These are phyloP conservation scores for Nakaseomyces nivariensis DNA, from an alignment of 1,139 yeast genomes.

Conservation along the genomic window DNA sequence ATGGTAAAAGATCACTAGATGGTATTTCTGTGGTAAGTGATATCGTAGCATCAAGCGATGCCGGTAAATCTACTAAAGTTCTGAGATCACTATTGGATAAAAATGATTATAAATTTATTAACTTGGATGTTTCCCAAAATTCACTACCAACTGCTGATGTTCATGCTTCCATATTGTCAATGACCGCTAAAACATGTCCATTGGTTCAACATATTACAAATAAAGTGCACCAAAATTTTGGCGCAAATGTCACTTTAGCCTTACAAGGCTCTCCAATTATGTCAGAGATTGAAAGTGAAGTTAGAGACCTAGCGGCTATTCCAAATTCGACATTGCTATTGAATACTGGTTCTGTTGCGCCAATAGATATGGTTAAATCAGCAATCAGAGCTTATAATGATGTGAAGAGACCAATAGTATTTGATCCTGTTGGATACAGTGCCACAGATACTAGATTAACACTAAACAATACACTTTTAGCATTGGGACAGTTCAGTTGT, in stretches of 20 bases:
- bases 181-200: conserved; percentile 33
- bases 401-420: conserved; percentile 51
- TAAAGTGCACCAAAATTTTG: conserved; percentile 77
- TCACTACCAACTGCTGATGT: conserved; percentile 2
- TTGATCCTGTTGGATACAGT: conserved; percentile 91
- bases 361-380: conserved; percentile 38
- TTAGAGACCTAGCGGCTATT: conserved; percentile 49
- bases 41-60: conserved; percentile 60
- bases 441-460: conserved; percentile 54
- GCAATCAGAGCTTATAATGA: conserved; percentile 56
- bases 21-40: conserved; percentile 86
- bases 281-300: conserved; percentile 73
- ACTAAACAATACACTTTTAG: conserved; percentile 41
- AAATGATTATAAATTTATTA: conserved; percentile 9
- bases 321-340: conserved; percentile 50
- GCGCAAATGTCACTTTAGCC: conserved; percentile 84
- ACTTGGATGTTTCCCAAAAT: conserved; percentile 3
- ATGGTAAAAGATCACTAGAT: conserved; percentile 44
- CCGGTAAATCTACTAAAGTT: conserved; percentile 43
- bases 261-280: conserved; percentile 83
- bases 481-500: conserved; percentile 52
- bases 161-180: conserved; percentile 11
- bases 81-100: conserved; percentile 17
- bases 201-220: conserved; percentile 85
- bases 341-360: conserved; percentile 63